Conservation (phyloP, 768 basidiomycete genomes). For the Pilatotrama ljubarskyi region DNA sequence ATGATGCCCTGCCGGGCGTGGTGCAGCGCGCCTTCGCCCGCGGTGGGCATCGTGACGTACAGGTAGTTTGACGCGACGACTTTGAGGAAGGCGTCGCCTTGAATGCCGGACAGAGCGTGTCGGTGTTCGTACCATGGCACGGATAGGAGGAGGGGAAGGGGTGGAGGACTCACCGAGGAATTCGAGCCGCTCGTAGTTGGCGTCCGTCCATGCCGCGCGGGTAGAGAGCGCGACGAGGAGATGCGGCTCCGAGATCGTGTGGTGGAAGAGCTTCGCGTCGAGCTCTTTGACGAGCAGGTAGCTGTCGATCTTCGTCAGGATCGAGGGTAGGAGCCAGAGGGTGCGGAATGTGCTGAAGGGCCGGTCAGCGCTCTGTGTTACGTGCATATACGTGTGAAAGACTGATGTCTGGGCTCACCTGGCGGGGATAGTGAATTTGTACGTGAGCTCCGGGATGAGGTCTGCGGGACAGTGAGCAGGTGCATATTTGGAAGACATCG, state of each 20-base stretch:
- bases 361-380: not conserved
- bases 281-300: slow-evolving; percentile 76
- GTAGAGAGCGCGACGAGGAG: slow-evolving; percentile 69
- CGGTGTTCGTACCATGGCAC: not conserved
- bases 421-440: slow-evolving; percentile 68
- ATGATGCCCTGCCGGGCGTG: slow-evolving; percentile 66
- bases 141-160: not conserved
- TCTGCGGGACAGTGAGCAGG: slow-evolving; percentile 43
- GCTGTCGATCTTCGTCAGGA: slow-evolving; percentile 71
- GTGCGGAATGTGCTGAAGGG: slow-evolving; percentile 62
- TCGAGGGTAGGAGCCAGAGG: slow-evolving; percentile 70
- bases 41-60: slow-evolving; percentile 65
- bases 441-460: slow-evolving; percentile 82
- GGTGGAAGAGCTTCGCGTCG: slow-evolving; percentile 65
- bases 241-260: slow-evolving; percentile 59
- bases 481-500: not conserved
- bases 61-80: slow-evolving; percentile 72
- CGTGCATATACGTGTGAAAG: not conserved
- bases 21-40: slow-evolving; percentile 70
- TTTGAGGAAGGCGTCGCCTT: slow-evolving; percentile 85
- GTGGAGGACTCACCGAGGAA: slow-evolving; percentile 65
- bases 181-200: slow-evolving; percentile 84
- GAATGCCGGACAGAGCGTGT: not conserved
- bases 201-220: slow-evolving; percentile 66
- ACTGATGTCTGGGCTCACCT: slow-evolving; percentile 47